Percentiles rank a stretch among this genome's conserved stretches.
Evolutionary conservation across 306 rosid species (phyloP).

Genomic region (Dicorynia guianensis): DNA sequence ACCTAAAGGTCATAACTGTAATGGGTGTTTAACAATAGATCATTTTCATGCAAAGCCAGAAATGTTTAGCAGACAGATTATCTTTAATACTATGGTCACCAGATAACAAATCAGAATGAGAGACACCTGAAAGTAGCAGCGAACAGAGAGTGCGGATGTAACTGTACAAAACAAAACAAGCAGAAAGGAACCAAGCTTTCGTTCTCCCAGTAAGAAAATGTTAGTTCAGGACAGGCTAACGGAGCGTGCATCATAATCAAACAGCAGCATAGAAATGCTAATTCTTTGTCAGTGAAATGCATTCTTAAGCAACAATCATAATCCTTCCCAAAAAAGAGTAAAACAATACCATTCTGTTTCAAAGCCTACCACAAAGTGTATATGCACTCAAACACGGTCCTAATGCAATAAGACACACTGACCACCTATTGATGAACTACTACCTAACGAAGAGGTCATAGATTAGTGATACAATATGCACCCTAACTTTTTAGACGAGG

Average conservation of each 20-base stretch:
- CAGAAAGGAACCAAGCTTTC: not conserved
- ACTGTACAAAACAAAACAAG: constrained; percentile 9
- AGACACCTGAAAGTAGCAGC: constrained; percentile 25
- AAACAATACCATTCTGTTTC: not conserved
- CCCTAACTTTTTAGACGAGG: constrained; percentile 8
- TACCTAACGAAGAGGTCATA: not conserved
- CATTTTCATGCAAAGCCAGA: not conserved
- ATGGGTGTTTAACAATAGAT: not conserved
- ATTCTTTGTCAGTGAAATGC: not conserved
- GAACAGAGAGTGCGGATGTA: not conserved
- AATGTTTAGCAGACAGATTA: constrained; percentile 8
- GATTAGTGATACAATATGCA: constrained; percentile 10
- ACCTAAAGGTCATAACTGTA: constrained; percentile 14
- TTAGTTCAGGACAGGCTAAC: not conserved
- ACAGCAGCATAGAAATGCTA: not conserved
- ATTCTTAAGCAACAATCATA: not conserved
- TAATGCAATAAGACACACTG: not conserved
- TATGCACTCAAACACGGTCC: not conserved
- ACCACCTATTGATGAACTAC: not conserved
- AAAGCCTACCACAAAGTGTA: not conserved
- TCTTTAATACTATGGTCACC: not conserved
- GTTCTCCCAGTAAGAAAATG: not conserved
- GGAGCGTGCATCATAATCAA: not conserved
- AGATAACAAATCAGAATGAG: constrained; percentile 11
- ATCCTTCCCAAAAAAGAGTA: not conserved